Evolutionary conservation across 768 basidiomycete species (phyloP).

Genomic region (Serendipita indica): DNA sequence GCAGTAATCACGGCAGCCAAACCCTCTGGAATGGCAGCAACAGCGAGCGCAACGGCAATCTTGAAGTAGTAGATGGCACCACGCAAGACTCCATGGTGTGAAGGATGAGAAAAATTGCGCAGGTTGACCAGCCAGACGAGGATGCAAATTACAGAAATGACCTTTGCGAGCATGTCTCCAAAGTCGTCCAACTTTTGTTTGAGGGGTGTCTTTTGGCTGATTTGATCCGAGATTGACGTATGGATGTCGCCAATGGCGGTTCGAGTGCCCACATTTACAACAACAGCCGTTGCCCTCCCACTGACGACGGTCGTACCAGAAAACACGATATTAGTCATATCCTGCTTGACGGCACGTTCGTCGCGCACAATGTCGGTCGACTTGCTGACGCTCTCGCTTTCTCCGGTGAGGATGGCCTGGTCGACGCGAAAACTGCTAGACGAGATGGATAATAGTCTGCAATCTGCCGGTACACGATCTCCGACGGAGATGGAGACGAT

Average conservation of each 20-base stretch:
- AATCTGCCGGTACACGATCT: constrained; percentile 92
- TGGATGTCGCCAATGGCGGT: constrained; percentile 98
- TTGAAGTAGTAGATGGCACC: constrained; percentile 99
- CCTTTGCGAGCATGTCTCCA: constrained; percentile 92
- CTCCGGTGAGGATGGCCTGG: constrained; percentile 93
- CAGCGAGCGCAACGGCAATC: constrained; percentile 96
- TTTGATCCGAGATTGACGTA: constrained; percentile 86
- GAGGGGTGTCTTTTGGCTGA: constrained; percentile 88
- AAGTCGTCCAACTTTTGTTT: constrained; percentile 98
- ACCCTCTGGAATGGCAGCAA: constrained; percentile 96
- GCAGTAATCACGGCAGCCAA: constrained; percentile 97
- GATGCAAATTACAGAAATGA: constrained; percentile 92
- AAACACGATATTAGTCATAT: constrained; percentile 95
- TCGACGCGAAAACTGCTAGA: constrained; percentile 91
- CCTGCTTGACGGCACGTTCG: constrained; percentile 79
- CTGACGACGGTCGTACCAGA: constrained; percentile 93
- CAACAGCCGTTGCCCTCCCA: constrained; percentile 75
- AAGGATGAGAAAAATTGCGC: constrained; percentile 89
- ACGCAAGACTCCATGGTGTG: constrained; percentile 78
- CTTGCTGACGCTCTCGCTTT: constrained; percentile 83
- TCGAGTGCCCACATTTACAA: constrained; percentile 67
- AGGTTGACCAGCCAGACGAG: constrained; percentile 97
- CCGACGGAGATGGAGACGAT: constrained; percentile 84
- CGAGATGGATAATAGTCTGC: constrained; percentile 72
- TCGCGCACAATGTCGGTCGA: constrained; percentile 52